Conservation (phyloP, 2,329 filamentous ascomycete genomes). For the Colletotrichum sp. region DNA sequence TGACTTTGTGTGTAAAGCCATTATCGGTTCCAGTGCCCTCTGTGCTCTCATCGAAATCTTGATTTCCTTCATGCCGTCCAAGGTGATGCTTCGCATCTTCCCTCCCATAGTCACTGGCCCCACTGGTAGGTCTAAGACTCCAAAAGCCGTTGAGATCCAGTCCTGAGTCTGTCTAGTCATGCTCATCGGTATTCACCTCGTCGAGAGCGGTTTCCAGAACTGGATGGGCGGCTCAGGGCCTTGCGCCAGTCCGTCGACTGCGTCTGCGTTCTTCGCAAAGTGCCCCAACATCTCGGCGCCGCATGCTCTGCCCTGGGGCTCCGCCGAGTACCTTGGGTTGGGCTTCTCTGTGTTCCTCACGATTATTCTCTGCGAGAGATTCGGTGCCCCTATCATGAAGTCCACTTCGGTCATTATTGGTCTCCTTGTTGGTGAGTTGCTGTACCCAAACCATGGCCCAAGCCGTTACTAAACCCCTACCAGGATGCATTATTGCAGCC, state of each 20-base stretch:
- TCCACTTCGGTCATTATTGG: slow-evolving; percentile 78
- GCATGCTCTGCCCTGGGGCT: slow-evolving; percentile 77
- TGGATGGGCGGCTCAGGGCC: slow-evolving; percentile 78
- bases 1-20: slow-evolving; percentile 48
- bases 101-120: slow-evolving; percentile 80
- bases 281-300: slow-evolving; percentile 74
- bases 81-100: slow-evolving; percentile 73
- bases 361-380: slow-evolving; percentile 81
- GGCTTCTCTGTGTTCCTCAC: slow-evolving; percentile 82
- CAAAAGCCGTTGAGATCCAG: neutral
- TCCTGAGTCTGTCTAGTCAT: slow-evolving; percentile 40
- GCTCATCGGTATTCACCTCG: slow-evolving; percentile 76
- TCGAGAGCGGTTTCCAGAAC: slow-evolving; percentile 73
- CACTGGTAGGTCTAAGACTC: slow-evolving; percentile 50
- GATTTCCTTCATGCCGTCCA: slow-evolving; percentile 76
- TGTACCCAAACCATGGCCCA: neutral
- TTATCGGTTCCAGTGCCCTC: slow-evolving; percentile 72
- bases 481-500: slow-evolving; percentile 78
- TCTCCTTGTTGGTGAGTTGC: slow-evolving; percentile 48
- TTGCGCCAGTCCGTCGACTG: slow-evolving; percentile 55
- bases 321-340: slow-evolving; percentile 77
- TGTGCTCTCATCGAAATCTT: slow-evolving; percentile 73
- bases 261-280: slow-evolving; percentile 62
- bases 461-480: slow-evolving; percentile 35
- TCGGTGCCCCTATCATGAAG: slow-evolving; percentile 86